A percentile compares a stretch with the other conserved stretches of the same genome.
These are phyloP conservation scores for Lojkania enalia DNA, from an alignment of 2,329 filamentous ascomycete genomes.

Conservation along the genomic window DNA sequence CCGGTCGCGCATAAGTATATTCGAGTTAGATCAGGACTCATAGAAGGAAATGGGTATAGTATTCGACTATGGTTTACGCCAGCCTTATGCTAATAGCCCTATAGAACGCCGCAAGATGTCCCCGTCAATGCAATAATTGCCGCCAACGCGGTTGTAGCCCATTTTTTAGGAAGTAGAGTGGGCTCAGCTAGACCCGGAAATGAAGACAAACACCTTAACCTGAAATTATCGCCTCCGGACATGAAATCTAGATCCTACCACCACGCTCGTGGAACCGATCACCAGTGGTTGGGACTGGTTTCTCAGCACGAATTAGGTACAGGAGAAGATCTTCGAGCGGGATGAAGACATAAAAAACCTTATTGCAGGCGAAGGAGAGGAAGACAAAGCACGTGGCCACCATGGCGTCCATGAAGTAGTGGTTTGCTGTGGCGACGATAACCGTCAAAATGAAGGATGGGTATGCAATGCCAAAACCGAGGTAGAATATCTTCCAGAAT, in stretches of 20 bases:
- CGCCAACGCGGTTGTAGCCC: no score
- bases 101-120: no score
- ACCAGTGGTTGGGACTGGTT: slow-evolving; percentile 59
- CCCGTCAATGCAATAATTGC: no score
- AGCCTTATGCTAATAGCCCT: no score
- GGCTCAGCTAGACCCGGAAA: no score
- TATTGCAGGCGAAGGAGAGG: slow-evolving; percentile 54
- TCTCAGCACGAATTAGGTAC: slow-evolving; percentile 55
- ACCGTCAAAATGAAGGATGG: slow-evolving; percentile 58
- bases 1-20: no score
- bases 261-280: slow-evolving; percentile 48
- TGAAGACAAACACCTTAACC: no score
- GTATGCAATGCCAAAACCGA: slow-evolving; percentile 55
- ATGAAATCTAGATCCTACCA: slow-evolving; percentile 38
- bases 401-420: slow-evolving; percentile 61
- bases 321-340: slow-evolving; percentile 57
- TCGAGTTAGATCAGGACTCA: no score
- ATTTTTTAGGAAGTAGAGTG: no score
- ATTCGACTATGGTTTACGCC: no score
- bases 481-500: slow-evolving; percentile 50
- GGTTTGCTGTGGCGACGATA: slow-evolving; percentile 66
- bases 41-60: no score
- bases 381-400: slow-evolving; percentile 55
- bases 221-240: no score
- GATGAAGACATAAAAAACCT: slow-evolving; percentile 55